phyloP scores from a whole-genome alignment of 495 filamentous ascomycete genomes.

The Penicillium macrosclerotiorum region DNA sequence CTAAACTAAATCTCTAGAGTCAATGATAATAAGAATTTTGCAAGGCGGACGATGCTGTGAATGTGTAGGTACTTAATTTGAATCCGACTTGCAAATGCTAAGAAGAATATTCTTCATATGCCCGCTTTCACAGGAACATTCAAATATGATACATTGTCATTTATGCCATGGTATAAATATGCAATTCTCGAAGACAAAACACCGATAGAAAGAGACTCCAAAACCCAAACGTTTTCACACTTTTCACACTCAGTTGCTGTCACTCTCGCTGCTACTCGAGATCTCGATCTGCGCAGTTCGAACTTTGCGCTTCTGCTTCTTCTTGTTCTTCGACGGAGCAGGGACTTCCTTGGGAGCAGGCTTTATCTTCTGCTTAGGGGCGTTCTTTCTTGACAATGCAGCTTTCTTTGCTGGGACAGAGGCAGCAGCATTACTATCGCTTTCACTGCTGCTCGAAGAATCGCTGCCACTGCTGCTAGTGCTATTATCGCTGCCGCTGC shows the following conservation, averaged over 20 bases:
- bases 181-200: constrained; percentile 10
- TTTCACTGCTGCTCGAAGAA: constrained; percentile 15
- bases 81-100: no score
- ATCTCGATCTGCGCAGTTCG: constrained; percentile 27
- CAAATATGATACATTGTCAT: constrained; percentile 9
- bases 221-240: neutral
- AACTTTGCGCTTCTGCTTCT: constrained; percentile 29
- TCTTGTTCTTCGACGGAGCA: constrained; percentile 20
- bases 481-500: constrained; percentile 12
- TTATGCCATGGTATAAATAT: constrained; percentile 18
- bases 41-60: no score
- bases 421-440: constrained; percentile 16
- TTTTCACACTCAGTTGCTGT: constrained; percentile 22
- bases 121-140: no score
- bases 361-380: constrained; percentile 9
- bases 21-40: no score
- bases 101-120: no score
- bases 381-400: constrained; percentile 7
- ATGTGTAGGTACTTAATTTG: no score
- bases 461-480: constrained; percentile 24
- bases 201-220: neutral
- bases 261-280: constrained; percentile 31
- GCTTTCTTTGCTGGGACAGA: constrained; percentile 21
- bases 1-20: no score
- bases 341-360: constrained; percentile 1